A percentile compares a stretch with the other conserved stretches of the same genome.
Evolutionary conservation across 1,139 yeast species (phyloP).

Genomic region (Geotrichum aggregatum): DNA sequence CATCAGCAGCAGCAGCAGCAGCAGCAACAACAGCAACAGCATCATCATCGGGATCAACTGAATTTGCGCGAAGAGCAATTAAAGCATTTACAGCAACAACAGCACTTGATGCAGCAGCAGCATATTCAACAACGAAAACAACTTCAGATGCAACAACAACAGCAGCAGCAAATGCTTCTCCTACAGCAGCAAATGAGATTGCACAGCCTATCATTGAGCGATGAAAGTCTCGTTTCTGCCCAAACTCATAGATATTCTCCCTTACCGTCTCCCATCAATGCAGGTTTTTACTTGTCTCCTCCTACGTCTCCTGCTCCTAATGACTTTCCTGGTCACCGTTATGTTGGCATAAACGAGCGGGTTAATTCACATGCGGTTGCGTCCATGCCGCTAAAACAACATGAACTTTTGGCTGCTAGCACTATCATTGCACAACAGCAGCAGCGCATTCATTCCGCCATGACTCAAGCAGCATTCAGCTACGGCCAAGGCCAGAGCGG

Average conservation of each 20-base stretch:
- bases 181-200: constrained; percentile 9
- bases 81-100: constrained; percentile 8
- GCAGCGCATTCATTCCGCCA: constrained; percentile 36
- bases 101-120: constrained; percentile 4
- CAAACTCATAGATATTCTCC: not conserved
- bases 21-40: constrained; percentile 14
- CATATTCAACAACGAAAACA: not conserved
- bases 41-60: no score
- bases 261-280: constrained; percentile 12
- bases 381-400: constrained; percentile 40
- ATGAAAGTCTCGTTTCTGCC: not conserved
- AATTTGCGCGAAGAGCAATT: constrained; percentile 22
- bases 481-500: constrained; percentile 1
- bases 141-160: constrained; percentile 9
- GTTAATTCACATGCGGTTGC: constrained; percentile 25
- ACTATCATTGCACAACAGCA: constrained; percentile 37
- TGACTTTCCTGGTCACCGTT: constrained; percentile 5
- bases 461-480: constrained; percentile 27
- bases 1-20: constrained; percentile 26
- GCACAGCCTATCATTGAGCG: constrained; percentile 4
- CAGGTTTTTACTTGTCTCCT: constrained; percentile 12
- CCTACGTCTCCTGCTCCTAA: constrained; percentile 15
- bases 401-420: constrained; percentile 38
- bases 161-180: constrained; percentile 9
- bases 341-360: constrained; percentile 8